Conservation (phyloP, 2,329 filamentous ascomycete species). For the Penicillium sp. region DNA sequence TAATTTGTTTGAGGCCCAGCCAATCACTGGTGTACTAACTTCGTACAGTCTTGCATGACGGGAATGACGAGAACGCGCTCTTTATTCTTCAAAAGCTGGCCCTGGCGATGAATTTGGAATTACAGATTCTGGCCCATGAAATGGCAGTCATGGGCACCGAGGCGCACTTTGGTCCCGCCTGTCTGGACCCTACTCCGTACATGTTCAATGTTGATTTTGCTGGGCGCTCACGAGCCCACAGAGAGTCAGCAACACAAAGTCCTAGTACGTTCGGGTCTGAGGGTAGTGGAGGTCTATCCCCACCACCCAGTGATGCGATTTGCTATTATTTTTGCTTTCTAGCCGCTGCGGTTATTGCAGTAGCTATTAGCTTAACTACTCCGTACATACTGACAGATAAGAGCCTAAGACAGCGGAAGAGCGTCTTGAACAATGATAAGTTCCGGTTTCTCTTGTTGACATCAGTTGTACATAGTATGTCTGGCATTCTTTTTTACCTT, state of each 20-base stretch:
- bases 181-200: background rate
- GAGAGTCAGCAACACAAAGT: background rate
- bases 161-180: background rate
- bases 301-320: background rate
- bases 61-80: background rate
- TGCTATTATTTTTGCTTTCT: background rate
- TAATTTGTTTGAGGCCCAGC: background rate
- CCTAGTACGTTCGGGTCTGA: background rate
- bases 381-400: background rate
- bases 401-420: background rate
- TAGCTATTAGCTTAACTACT: background rate
- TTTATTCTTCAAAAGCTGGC: background rate
- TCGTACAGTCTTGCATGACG: background rate
- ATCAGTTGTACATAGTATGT: background rate
- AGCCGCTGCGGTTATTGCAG: background rate
- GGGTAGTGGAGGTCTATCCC: background rate
- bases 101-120: background rate
- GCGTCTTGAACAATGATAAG: background rate
- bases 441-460: background rate
- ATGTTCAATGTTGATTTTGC: background rate
- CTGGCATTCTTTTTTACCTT: background rate
- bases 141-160: background rate
- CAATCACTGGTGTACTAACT: background rate
- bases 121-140: background rate
- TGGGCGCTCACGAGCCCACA: background rate